Percentiles rank a stretch among this genome's conserved stretches.
Conservation (phyloP, 2,329 filamentous ascomycete species). For the Alternaria sp. region DNA sequence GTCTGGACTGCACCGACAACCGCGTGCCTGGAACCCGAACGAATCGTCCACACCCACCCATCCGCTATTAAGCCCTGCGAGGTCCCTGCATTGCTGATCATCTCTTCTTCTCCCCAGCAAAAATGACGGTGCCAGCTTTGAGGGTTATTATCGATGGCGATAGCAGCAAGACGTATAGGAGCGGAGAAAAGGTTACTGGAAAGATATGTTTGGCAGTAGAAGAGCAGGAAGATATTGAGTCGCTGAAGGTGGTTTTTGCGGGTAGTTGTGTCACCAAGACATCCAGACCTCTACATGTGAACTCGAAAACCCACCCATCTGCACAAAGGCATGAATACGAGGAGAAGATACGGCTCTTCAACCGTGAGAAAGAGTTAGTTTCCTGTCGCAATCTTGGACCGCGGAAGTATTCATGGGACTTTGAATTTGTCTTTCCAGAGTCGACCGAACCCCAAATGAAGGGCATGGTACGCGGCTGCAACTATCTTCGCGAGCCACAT, state of each 20-base stretch:
- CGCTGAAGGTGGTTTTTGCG: constrained; percentile 37
- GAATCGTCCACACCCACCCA: constrained; percentile 17
- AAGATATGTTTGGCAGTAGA: constrained; percentile 37
- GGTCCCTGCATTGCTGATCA: constrained; percentile 38
- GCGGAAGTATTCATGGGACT: constrained; percentile 42
- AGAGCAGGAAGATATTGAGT: constrained; percentile 35
- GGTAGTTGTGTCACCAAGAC: constrained; percentile 44
- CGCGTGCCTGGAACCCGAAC: constrained; percentile 29
- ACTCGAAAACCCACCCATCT: constrained; percentile 19
- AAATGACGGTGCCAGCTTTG: constrained; percentile 35
- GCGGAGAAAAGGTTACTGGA: constrained; percentile 44
- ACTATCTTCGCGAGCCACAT: constrained; percentile 41
- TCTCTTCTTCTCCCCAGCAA: constrained; percentile 16
- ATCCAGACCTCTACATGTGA: constrained; percentile 31
- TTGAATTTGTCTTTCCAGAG: constrained; percentile 45
- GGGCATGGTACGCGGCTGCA: constrained; percentile 32
- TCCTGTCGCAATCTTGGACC: constrained; percentile 22
- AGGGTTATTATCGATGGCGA: constrained; percentile 43
- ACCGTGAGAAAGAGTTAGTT: constrained; percentile 32
- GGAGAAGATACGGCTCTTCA: constrained; percentile 40
- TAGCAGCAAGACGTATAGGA: constrained; percentile 33
- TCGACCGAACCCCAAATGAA: constrained; percentile 37
- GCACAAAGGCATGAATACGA: constrained; percentile 30
- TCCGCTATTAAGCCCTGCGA: constrained; percentile 27
- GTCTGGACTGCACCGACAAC: constrained; percentile 33